Base-by-base conservation (phyloP, 768 basidiomycete genomes). In the Saitozyma sp. region DNA sequence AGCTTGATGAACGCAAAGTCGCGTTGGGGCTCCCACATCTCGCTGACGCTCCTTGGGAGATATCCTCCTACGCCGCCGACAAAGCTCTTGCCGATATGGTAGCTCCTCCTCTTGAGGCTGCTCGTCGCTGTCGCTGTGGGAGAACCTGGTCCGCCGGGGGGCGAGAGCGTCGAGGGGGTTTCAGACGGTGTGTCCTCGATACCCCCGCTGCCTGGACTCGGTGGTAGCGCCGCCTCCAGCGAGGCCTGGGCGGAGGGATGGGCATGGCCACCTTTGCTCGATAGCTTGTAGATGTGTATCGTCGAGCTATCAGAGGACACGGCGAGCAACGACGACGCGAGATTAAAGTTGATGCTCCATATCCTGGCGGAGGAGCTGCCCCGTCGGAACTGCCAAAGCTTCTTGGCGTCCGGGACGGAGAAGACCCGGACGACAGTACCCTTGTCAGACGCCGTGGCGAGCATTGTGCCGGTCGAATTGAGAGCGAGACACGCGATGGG, bases 351-450 rank as follows among this genome's bases (percentile, higher is more conserved):
- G 76, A 89, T 86, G 17, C 87, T 89, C 68, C 89, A 90, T 67
- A 99, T 97, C 76, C 83, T 83, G 14, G 92, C 86, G 67, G 90
- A 90, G 39, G 92, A 84, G 46, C 90, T 91, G 8, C 96, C 96
- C 50, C 96, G 81, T 7, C 96, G 82, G 83, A 98, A 98, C 78
- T 99, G 94, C 80, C 93, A 94, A 53, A 98, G 77, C 80, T 93
- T 92, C 82, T 97, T 91, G 0, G 92, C 91, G 7, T 88, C 86
- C 0, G 96, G 95, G 13, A 96, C 83, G 52, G 86, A 86, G 85
- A 93, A 98, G 1, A 98, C 93, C 50, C 96, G 86, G 59, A 99
- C 95, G 66, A 98, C 92, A 7, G 96, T 99, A 13, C 96, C 96
- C 76, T 94, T 95, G 50, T 94, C 92, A 1, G 88, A 90, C 13